phyloP scores from a whole-genome alignment of 495 filamentous ascomycete genomes.

The Daldinia concentrica region DNA sequence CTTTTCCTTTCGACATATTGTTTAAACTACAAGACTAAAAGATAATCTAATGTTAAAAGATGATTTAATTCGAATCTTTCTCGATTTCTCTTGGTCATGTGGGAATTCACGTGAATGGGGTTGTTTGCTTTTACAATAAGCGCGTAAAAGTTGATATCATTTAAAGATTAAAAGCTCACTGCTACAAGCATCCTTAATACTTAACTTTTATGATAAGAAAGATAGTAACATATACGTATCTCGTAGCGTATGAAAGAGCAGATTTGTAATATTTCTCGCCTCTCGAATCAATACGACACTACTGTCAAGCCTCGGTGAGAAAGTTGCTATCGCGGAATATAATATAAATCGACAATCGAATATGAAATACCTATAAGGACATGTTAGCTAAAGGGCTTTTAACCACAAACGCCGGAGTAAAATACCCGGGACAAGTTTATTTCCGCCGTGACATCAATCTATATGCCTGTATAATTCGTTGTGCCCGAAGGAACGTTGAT shows the following conservation, averaged over 20 bases:
- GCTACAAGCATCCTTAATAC: too few species aligned
- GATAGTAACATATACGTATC: neutral
- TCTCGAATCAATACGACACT: neutral
- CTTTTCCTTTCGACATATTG: neutral
- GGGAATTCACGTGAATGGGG: neutral
- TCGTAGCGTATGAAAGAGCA: neutral
- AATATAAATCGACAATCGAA: neutral
- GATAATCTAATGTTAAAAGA: too few species aligned
- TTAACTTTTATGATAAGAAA: neutral
- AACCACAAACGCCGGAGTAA: slow-evolving; percentile 11
- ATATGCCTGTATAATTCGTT: slow-evolving; percentile 5
- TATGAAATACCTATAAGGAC: neutral
- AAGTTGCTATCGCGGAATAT: neutral
- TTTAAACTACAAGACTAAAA: neutral
- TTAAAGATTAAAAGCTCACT: too few species aligned
- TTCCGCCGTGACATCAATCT: neutral
- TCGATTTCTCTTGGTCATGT: neutral
- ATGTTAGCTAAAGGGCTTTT: neutral
- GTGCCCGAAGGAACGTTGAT: slow-evolving; percentile 1
- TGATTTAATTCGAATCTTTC: too few species aligned
- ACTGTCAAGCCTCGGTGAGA: neutral
- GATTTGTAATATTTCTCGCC: neutral
- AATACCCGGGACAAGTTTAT: neutral
- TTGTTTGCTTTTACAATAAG: neutral
- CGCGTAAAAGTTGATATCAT: too few species aligned